Evolutionary conservation across 495 filamentous ascomycete genomes (phyloP), one percentile per base, ranked within the genome.

Genomic region (Talaromyces ruber): DNA sequence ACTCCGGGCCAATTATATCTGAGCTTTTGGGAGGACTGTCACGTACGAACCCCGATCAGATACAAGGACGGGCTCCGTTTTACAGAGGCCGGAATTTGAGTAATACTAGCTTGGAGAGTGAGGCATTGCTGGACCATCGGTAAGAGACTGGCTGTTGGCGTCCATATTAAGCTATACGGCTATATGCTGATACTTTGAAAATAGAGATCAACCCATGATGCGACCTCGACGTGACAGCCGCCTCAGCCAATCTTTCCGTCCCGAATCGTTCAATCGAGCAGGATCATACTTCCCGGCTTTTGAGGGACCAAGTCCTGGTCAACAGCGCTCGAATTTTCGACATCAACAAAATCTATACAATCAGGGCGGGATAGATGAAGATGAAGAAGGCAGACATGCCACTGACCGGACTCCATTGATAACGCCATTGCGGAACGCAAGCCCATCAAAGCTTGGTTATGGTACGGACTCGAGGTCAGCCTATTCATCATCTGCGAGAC

Each of bases 61-160:
- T 60, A 22, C 59, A 60, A 21, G 59, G 52, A 21, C 45, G 45
- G 3, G 59, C 14, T 4, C 71, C 79, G 24, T 86, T 89, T 66
- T 92, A 90, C 68, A 73, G 80, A 50, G 74, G 77, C 12, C 70
- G 72, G 56, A 89, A 87, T 69, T 58, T 86, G 63, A 96, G 91
- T 71, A 86, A 79, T 69, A 91, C 89, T 4, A 95, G 91, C 68
- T 74, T 96, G 59, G 91, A 93, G 60, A 93, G 89, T 68, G 84
- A 91, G 66, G 85, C 83, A 4, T 77, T 95, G 53, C 73, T 95
- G 50, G 91, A 95, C 68, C 91, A 96, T 67, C 81, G 89, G 89
- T 91, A 76, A 29, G 68, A 59, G 25, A 8, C 1, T 50, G 26
- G 16, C 4, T 28, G 21, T n/a, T 16, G 25, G 45, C 30, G 24